phyloP scores from a whole-genome alignment of 2,329 filamentous ascomycete species.

The Hypoxylon sp. region DNA sequence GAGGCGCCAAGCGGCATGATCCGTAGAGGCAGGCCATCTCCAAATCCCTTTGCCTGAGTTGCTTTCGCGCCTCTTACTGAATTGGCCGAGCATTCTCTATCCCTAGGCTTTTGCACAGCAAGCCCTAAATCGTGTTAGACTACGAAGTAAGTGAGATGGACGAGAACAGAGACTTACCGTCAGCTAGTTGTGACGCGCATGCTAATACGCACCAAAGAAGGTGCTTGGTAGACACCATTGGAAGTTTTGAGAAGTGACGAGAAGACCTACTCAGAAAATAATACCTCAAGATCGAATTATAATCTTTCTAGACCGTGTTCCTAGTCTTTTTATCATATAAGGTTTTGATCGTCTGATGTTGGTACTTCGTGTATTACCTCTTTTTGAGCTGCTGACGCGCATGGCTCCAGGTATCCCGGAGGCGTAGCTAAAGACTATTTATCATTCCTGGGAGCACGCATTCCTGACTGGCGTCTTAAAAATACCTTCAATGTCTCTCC shows the following conservation, averaged over 20 bases:
- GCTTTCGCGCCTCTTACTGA: conserved; percentile 2
- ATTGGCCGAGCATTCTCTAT: neutral
- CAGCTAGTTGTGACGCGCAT: conserved; percentile 32
- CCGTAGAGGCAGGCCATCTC: conserved; percentile 48
- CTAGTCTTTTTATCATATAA: conserved; percentile 8
- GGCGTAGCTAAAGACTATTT: conserved; percentile 31
- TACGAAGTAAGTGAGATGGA: neutral
- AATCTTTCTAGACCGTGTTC: neutral
- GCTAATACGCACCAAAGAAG: conserved; percentile 35
- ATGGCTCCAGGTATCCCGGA: conserved; percentile 1
- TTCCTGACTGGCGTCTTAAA: conserved; percentile 30
- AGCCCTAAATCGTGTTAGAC: conserved; percentile 33
- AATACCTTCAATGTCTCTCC: conserved; percentile 29
- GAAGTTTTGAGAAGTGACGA: neutral
- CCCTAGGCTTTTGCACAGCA: conserved; percentile 9
- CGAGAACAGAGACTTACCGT: conserved; percentile 25
- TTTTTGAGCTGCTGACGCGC: conserved; percentile 5
- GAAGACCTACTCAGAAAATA: neutral
- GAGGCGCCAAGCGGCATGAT: conserved; percentile 59
- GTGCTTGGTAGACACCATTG: conserved; percentile 32
- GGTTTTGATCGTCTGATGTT: conserved; percentile 17
- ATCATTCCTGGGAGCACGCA: conserved; percentile 30
- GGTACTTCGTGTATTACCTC: conserved; percentile 9
- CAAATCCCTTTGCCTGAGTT: conserved; percentile 39
- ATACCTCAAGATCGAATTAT: neutral